Conservation (phyloP, 139 green algal species). For the Chlorella sp. region DNA sequence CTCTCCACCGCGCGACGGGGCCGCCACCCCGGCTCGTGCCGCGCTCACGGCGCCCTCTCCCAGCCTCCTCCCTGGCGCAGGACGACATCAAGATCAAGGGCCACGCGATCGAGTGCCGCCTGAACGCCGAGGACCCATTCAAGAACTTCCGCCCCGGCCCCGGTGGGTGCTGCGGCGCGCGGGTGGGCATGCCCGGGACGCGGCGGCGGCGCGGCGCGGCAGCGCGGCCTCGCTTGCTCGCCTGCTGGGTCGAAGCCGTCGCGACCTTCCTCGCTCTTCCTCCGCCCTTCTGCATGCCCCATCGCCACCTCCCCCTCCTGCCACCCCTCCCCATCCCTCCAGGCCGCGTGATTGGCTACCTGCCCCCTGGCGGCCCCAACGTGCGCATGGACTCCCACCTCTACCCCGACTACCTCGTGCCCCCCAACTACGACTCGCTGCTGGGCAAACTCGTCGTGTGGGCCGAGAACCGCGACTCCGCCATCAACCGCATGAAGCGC, state of each 20-base stretch:
- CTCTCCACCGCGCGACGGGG: neutral
- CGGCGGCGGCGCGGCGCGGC: too few relatives aligned
- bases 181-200: neutral
- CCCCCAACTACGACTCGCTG: constrained; percentile 96
- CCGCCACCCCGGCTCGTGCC: neutral
- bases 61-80: constrained; percentile 42
- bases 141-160: constrained; percentile 81
- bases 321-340: constrained; percentile 23
- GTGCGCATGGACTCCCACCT: constrained; percentile 97
- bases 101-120: constrained; percentile 92
- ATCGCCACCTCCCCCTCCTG: neutral
- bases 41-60: neutral
- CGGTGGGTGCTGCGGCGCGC: constrained; percentile 13
- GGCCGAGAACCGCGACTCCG: constrained; percentile 74
- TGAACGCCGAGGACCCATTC: constrained; percentile 96
- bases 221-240: too few relatives aligned
- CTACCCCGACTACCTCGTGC: constrained; percentile 94
- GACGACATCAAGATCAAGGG: constrained; percentile 90
- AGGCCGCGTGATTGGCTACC: constrained; percentile 87
- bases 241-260: neutral
- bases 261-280: neutral
- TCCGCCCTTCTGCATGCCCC: neutral
- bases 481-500: constrained; percentile 85
- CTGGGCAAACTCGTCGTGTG: constrained; percentile 99
- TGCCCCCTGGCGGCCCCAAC: constrained; percentile 88